Base-by-base conservation (phyloP, 148 eudicot genomes). In the Spergularia bocconei region DNA sequence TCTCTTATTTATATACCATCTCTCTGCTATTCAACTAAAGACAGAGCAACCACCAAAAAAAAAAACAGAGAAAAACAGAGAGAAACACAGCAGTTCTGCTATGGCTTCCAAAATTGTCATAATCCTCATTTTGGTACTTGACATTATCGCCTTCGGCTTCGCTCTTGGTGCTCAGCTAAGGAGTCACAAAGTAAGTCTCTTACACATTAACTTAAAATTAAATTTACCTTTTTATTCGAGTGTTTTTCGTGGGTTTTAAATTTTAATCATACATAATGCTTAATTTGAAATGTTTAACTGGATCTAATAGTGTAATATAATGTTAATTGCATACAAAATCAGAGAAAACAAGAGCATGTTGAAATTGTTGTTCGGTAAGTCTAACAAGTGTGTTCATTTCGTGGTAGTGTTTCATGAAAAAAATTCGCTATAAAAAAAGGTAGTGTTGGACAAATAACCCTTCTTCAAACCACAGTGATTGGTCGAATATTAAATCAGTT, bases 131-230 rank as follows among this genome's bases (percentile, higher is more conserved):
- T 84, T 87, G 65, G 70, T 86, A 23, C 81, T 91, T 58, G 88
- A 89, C 77, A 70, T 87, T 68, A 86, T 91, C 56, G 97, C 93
- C 51, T 91, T 91, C 52, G 97, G 90, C 55, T 82, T 91, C 36
- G 93, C 97, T 68, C 84, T 91, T 79, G 93, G 91, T 66, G 97
- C 97, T 79, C 93, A 91, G 78, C 93, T 86, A 75, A 80, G 93
- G 29, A 81, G 92, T 71, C 89, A 92, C 87, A 86, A 82, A 47
- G 97, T 89, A 66, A 73, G 86, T 51, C 20, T 11, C 39, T 48
- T 19, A 4, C 36, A 29, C 36, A 0, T 2, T 29, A 25, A 56
- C 8, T 9, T 52, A 8, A 29, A n/a, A 29, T 29, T 44, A 44
- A 44, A 13, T n/a, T 41, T 21, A 16, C 52, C n/a, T 23, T 0